Percentiles rank a stretch among this genome's conserved stretches.
Conservation (phyloP, 306 rosid genomes). For the Quercus mongolica region DNA sequence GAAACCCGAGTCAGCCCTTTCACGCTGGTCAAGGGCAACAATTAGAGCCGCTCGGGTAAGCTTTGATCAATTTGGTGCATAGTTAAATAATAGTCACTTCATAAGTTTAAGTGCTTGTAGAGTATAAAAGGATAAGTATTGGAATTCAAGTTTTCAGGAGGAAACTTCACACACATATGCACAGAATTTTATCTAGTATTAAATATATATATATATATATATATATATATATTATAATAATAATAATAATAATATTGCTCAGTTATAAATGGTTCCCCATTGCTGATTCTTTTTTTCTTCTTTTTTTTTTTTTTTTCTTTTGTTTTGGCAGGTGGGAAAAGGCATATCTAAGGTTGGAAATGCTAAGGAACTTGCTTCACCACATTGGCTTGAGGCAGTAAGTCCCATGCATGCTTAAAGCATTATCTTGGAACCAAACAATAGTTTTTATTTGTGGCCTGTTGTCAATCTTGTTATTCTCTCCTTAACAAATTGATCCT, state of each 20-base stretch:
- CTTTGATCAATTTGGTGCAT: not conserved
- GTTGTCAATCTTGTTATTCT: slow-evolving; percentile 4
- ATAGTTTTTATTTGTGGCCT: slow-evolving; percentile 5
- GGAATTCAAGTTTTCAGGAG: fast-evolving
- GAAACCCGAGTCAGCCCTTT: slow-evolving; percentile 65
- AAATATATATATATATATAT: no score
- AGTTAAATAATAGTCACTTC: not conserved
- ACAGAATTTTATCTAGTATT: no score
- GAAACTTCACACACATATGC: fast-evolving
- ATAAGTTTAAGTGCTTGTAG: fast-evolving
- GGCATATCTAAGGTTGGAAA: slow-evolving; percentile 77
- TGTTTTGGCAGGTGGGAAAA: slow-evolving; percentile 61
- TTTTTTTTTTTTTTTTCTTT: no score
- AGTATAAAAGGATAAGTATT: fast-evolving
- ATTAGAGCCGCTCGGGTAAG: slow-evolving; percentile 77
- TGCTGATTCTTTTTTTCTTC: not conserved
- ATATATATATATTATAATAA: no score
- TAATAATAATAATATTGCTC: not conserved
- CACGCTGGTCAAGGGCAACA: slow-evolving; percentile 83
- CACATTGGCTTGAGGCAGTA: slow-evolving; percentile 95
- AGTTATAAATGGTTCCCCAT: slow-evolving; percentile 12
- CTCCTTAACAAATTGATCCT: slow-evolving; percentile 71
- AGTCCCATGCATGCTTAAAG: slow-evolving; percentile 24
- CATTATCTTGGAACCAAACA: slow-evolving; percentile 4
- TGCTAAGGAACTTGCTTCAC: slow-evolving; percentile 82